Percentiles rank a stretch among this genome's conserved stretches.
Conservation (phyloP, 73 alveolate genomes). For the Paramecium bursaria region DNA sequence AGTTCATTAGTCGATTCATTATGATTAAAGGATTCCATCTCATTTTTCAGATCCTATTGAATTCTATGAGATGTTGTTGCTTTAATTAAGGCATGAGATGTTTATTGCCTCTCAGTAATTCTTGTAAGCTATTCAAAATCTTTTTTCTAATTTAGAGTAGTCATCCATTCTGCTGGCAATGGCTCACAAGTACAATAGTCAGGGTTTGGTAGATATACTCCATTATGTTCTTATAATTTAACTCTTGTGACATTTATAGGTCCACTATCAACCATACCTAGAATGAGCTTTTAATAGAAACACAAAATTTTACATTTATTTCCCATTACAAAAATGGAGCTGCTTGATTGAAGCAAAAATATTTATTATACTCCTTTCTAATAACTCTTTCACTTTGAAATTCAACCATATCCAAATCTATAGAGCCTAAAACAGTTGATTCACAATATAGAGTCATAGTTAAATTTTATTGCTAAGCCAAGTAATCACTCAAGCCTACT, state of each 20-base stretch:
- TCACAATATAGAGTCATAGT: slow-evolving; percentile 64
- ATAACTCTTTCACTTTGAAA: slow-evolving; percentile 62
- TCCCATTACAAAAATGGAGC: slow-evolving; percentile 64
- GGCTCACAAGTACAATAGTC: slow-evolving; percentile 74
- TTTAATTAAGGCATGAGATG: slow-evolving; percentile 22
- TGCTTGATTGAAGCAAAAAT: slow-evolving; percentile 48
- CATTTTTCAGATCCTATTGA: slow-evolving; percentile 1
- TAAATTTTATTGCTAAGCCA: slow-evolving; percentile 44
- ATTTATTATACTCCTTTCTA: slow-evolving; percentile 60
- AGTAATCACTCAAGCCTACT: slow-evolving; percentile 49
- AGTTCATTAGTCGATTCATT: slow-evolving; percentile 53
- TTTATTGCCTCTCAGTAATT: slow-evolving; percentile 29
- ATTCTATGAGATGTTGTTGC: slow-evolving; percentile 33
- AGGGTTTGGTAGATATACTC: slow-evolving; percentile 59
- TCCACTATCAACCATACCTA: slow-evolving; percentile 66
- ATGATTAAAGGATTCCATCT: slow-evolving; percentile 43
- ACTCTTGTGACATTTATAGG: slow-evolving; percentile 66
- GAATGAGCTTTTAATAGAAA: slow-evolving; percentile 34
- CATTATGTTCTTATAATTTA: slow-evolving; percentile 63
- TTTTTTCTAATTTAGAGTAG: slow-evolving; percentile 57
- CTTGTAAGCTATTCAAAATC: slow-evolving; percentile 20
- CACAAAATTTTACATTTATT: slow-evolving; percentile 37
- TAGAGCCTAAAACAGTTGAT: slow-evolving; percentile 10
- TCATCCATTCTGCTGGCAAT: slow-evolving; percentile 73
- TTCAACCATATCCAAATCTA: slow-evolving; percentile 61